A percentile compares a stretch with the other conserved stretches of the same genome.
phyloP scores from a whole-genome alignment of 2,329 filamentous ascomycete genomes.

The Monosporascus cannonballus region DNA sequence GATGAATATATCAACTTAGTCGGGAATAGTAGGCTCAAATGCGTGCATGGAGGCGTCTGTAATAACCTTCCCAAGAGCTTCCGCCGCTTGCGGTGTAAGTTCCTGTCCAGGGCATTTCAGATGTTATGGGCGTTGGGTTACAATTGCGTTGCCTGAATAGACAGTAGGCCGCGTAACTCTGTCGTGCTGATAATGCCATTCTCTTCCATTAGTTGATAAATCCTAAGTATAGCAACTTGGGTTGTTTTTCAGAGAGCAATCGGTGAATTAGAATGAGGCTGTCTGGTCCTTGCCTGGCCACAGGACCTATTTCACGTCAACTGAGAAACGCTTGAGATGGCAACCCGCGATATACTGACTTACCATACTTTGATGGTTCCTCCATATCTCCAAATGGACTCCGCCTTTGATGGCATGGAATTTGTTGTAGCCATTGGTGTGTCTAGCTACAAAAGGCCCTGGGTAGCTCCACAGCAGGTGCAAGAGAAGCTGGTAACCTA shows the following conservation, averaged over 20 bases:
- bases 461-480: slow-evolving; percentile 3
- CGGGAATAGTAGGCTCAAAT: slow-evolving; percentile 10
- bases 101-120: slow-evolving; percentile 5
- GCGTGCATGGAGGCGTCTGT: slow-evolving; percentile 8
- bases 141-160: slow-evolving; percentile 4
- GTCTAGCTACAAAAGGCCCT: slow-evolving; percentile 2
- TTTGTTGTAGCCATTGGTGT: slow-evolving; percentile 2
- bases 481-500: slow-evolving; percentile 1
- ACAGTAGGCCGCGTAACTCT: slow-evolving; percentile 6
- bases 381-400: slow-evolving; percentile 2
- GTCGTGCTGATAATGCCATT: slow-evolving; percentile 12
- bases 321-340: not conserved
- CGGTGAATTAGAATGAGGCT: slow-evolving; percentile 11
- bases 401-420: slow-evolving; percentile 1
- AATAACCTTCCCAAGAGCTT: slow-evolving; percentile 5
- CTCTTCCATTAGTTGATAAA: not conserved
- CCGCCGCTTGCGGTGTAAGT: slow-evolving; percentile 9
- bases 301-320: not conserved
- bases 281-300: slow-evolving; percentile 10
- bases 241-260: slow-evolving; percentile 5
- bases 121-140: slow-evolving; percentile 1
- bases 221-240: too few species aligned
- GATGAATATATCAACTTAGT: slow-evolving; percentile 11
- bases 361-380: slow-evolving; percentile 5
- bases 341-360: not conserved